These are phyloP conservation scores for Aspergillus sp. DNA, from an alignment of 2,329 filamentous ascomycete genomes.

Conservation along the genomic window DNA sequence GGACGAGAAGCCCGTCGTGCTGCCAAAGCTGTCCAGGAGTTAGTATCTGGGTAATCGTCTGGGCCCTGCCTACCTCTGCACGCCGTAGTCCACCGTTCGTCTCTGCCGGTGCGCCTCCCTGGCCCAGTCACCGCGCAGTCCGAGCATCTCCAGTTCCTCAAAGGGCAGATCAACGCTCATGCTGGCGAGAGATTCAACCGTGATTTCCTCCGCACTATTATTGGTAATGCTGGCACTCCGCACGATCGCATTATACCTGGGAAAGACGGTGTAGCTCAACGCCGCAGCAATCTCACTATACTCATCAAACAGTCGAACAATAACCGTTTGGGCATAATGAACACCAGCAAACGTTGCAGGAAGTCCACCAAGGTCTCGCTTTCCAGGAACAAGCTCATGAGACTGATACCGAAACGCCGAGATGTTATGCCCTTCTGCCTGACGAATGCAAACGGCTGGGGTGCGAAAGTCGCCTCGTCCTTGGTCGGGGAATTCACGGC, in stretches of 20 bases:
- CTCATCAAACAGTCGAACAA: conserved; percentile 60
- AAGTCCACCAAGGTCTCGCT: conserved; percentile 56
- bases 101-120: conserved; percentile 58
- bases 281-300: conserved; percentile 59
- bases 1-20: conserved; percentile 62
- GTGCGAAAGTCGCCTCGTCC: conserved; percentile 64
- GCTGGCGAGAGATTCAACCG: conserved; percentile 59
- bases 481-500: conserved; percentile 64
- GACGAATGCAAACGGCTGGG: conserved; percentile 61
- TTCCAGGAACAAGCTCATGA: conserved; percentile 56
- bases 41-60: too few relatives aligned
- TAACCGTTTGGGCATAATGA: conserved; percentile 58
- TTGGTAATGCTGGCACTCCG: conserved; percentile 64
- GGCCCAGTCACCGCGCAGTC: conserved; percentile 63
- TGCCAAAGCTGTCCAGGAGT: conserved; percentile 53
- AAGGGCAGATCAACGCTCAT: conserved; percentile 63
- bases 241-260: conserved; percentile 60
- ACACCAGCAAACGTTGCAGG: conserved; percentile 60
- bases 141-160: conserved; percentile 62
- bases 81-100: conserved; percentile 57
- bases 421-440: conserved; percentile 60
- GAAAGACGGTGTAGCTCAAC: conserved; percentile 64
- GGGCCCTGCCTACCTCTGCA: conserved; percentile 46
- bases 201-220: conserved; percentile 53
- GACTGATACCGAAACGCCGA: conserved; percentile 60